A percentile compares a stretch with the other conserved stretches of the same genome.
Evolutionary conservation across 2,329 filamentous ascomycete genomes (phyloP).

Genomic region (Mollisiaceae sp.): DNA sequence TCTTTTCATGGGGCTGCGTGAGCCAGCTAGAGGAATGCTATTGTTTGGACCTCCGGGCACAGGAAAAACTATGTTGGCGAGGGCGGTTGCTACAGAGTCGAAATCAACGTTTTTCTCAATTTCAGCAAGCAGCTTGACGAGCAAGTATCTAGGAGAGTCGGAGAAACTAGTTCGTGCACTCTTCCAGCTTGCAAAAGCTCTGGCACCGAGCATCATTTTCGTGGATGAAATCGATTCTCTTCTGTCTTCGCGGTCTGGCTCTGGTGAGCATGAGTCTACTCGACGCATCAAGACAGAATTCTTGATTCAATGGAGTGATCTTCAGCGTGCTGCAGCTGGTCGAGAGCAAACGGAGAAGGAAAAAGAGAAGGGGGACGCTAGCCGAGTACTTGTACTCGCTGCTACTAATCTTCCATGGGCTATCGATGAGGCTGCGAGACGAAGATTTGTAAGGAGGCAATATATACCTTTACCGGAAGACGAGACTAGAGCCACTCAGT

Average conservation of each 20-base stretch:
- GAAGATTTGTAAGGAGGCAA: conserved; percentile 89
- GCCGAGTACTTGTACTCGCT: conserved; percentile 87
- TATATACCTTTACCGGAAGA: conserved; percentile 94
- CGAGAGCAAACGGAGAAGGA: conserved; percentile 71
- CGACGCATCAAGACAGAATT: conserved; percentile 97
- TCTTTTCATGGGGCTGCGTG: conserved; percentile 91
- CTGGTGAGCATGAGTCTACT: conserved; percentile 90
- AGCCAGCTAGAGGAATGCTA: conserved; percentile 93
- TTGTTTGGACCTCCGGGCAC: conserved; percentile 97
- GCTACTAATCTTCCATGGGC: conserved; percentile 98
- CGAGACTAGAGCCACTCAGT: conserved; percentile 77
- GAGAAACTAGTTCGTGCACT: conserved; percentile 95
- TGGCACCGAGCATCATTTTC: conserved; percentile 96
- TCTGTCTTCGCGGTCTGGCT: conserved; percentile 80
- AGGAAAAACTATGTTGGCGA: conserved; percentile 96
- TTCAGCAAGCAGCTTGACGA: conserved; percentile 90
- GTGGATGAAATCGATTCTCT: conserved; percentile 98
- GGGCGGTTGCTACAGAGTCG: conserved; percentile 93
- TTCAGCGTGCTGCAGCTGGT: conserved; percentile 90
- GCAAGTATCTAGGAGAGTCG: conserved; percentile 94
- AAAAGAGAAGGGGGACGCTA: conserved; percentile 78
- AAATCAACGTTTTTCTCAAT: conserved; percentile 97
- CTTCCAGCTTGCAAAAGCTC: conserved; percentile 84
- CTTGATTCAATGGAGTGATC: conserved; percentile 93
- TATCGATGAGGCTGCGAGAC: conserved; percentile 91